Base-by-base conservation (phyloP, 1,284 basidiomycete species). In the Mycosarcoma maydis region DNA sequence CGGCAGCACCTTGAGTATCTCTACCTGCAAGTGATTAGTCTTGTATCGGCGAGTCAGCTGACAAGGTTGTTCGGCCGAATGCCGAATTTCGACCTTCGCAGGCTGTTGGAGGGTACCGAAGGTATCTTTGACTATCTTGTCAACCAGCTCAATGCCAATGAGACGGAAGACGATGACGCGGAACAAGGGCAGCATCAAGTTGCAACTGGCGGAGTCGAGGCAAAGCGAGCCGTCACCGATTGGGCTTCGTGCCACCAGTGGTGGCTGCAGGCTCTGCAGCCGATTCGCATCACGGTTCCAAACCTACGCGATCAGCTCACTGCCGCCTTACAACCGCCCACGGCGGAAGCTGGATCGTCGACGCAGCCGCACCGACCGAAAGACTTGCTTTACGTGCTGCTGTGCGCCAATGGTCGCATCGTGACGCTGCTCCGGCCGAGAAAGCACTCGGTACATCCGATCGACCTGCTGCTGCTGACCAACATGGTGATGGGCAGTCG, bases 1-100 rank as follows among this genome's bases (percentile, higher is more conserved):
- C 88, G 94, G 42, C 88, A 89, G 41, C 95, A 98, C 84, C 87
- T 98, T 67, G 94, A 98, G 81, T 94, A 95, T 82, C 86, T 98
- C 9, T 90, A 98, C 80, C 85, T 95, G 4, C 94, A 96, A 83
- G 91, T 98, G 45, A 83, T 97, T 42, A 94, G 91, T 67, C 88
- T 97, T 23, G 88, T 98, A 29, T 91, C 93, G 0, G 90, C 88
- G 1, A 86, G 89, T 8, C 94, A 97, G 81, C 85, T 99, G 5
- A 86, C 87, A 26, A 86, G 88, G 34, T 90, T 95, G 68, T 98
- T 98, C 75, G 89, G 92, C 74, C 86, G 91, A 44, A 86, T 92
- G 45, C 90, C 89, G 41, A 97, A 97, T 82, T 96, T 95, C 78
- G 95, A 98, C 78, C 84, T 98, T 10, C 85, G 92, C 33, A 85